Evolutionary conservation across 257 asterid species (phyloP).

Genomic region (Plantago major): DNA sequence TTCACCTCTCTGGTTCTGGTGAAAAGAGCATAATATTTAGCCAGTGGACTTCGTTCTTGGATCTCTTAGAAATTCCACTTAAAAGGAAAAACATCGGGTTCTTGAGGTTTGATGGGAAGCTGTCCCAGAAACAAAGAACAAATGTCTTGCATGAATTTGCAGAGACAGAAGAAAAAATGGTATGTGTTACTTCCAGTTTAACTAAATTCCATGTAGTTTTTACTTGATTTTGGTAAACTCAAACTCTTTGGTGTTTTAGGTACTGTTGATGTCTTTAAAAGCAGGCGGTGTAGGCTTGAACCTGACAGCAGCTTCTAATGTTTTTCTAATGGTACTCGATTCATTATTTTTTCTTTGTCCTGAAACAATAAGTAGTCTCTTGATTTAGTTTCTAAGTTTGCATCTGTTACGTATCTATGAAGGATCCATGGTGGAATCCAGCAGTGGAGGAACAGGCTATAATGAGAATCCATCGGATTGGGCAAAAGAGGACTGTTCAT

Average conservation of each 20-base stretch:
- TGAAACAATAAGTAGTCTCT: neutral
- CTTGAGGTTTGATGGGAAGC: constrained; percentile 77
- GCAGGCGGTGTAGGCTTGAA: constrained; percentile 89
- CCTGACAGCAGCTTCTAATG: constrained; percentile 81
- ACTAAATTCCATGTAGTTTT: no score
- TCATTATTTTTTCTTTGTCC: neutral
- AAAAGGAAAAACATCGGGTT: constrained; percentile 39
- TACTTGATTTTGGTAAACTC: no score
- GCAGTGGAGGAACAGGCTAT: constrained; percentile 94
- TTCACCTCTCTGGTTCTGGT: constrained; percentile 24
- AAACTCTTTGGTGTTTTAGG: constrained; percentile 28
- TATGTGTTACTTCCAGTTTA: constrained; percentile 15
- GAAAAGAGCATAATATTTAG: constrained; percentile 83
- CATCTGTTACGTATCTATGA: neutral
- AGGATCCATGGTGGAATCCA: constrained; percentile 99
- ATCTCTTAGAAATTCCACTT: constrained; percentile 66
- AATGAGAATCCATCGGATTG: constrained; percentile 85
- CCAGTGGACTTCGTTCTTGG: constrained; percentile 84
- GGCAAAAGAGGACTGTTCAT: constrained; percentile 71
- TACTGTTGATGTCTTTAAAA: constrained; percentile 73
- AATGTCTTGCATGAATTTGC: constrained; percentile 69
- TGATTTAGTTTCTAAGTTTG: neutral
- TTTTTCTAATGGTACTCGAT: constrained; percentile 60
- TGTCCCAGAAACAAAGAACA: constrained; percentile 60
- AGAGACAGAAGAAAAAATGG: constrained; percentile 56